phyloP scores from a whole-genome alignment of 441 rosid species.

The Capsella rubella region DNA sequence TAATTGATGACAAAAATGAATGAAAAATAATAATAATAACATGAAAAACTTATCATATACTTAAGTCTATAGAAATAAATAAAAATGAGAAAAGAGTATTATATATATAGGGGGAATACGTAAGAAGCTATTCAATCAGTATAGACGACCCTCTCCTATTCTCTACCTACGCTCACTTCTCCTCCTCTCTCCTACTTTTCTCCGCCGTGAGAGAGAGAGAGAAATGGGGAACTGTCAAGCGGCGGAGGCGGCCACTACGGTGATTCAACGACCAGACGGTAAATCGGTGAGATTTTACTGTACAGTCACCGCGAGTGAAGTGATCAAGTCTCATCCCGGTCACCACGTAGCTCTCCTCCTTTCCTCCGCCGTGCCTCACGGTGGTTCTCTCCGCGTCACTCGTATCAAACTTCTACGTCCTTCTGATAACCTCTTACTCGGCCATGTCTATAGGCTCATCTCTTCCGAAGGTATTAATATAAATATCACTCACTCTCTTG shows the following conservation, averaged over 20 bases:
- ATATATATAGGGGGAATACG: slow-evolving; percentile 8
- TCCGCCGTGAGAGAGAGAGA: slow-evolving; percentile 35
- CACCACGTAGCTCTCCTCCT: slow-evolving; percentile 46
- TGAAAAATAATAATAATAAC: too few species aligned
- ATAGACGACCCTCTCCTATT: not conserved
- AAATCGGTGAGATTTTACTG: slow-evolving; percentile 36
- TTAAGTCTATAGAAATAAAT: not conserved
- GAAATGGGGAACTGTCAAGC: slow-evolving; percentile 48
- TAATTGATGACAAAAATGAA: not conserved
- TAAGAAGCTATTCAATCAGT: slow-evolving; percentile 30
- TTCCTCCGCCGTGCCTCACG: slow-evolving; percentile 44
- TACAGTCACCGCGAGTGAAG: slow-evolving; percentile 39
- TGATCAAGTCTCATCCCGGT: slow-evolving; percentile 40
- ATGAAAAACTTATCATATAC: not conserved
- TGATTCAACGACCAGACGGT: slow-evolving; percentile 44
- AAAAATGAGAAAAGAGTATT: slow-evolving; percentile 5
- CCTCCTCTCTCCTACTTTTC: slow-evolving; percentile 28
- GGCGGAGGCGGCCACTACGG: slow-evolving; percentile 44
- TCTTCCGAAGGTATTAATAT: slow-evolving; percentile 35
- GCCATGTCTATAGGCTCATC: slow-evolving; percentile 46
- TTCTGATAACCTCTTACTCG: slow-evolving; percentile 42
- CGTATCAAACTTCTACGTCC: slow-evolving; percentile 46
- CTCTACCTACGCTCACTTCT: slow-evolving; percentile 7
- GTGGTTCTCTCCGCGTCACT: slow-evolving; percentile 49
- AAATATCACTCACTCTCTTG: slow-evolving; percentile 4